Conservation (phyloP, 805 yeast species). For the Cyberlindnera subsufficiens region DNA sequence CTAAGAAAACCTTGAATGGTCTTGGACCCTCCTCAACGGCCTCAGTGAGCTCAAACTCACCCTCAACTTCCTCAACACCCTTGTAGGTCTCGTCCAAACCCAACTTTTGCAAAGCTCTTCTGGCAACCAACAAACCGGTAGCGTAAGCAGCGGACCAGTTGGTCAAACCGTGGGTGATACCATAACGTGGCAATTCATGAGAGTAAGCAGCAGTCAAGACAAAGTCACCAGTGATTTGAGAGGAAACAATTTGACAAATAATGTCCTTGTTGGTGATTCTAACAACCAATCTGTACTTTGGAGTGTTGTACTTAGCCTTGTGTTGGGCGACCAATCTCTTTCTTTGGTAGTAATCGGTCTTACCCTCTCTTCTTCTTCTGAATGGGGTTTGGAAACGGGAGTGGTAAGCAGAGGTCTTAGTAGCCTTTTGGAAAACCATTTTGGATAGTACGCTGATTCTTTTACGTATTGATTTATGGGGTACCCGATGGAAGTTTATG, state of each 20-base stretch:
- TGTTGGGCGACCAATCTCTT: constrained; percentile 99
- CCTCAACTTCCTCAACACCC: constrained; percentile 99
- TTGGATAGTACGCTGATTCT: constrained; percentile 19
- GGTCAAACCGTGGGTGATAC: constrained; percentile 97
- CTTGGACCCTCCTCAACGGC: constrained; percentile 99
- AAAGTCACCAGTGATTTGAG: constrained; percentile 94
- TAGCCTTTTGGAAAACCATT: constrained; percentile 72
- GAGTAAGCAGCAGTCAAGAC: constrained; percentile 98
- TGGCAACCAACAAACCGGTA: constrained; percentile 95
- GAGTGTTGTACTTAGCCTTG: constrained; percentile 99
- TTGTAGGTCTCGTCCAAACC: constrained; percentile 96
- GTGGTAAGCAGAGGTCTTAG: constrained; percentile 90
- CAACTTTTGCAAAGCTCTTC: constrained; percentile 97
- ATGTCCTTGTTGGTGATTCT: constrained; percentile 99
- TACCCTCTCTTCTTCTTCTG: constrained; percentile 99
- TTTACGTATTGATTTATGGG: background rate
- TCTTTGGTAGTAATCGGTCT: constrained; percentile 99
- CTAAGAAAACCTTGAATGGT: constrained; percentile 99
- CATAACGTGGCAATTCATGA: constrained; percentile 97
- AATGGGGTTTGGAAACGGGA: constrained; percentile 99
- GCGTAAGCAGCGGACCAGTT: constrained; percentile 99
- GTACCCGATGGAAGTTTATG: background rate
- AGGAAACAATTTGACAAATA: constrained; percentile 94
- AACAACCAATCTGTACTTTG: constrained; percentile 99
- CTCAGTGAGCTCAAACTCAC: constrained; percentile 97